A percentile compares a stretch with the other conserved stretches of the same genome.
Evolutionary conservation across 1,139 yeast genomes (phyloP).

Genomic region (Taphrina deformans): DNA sequence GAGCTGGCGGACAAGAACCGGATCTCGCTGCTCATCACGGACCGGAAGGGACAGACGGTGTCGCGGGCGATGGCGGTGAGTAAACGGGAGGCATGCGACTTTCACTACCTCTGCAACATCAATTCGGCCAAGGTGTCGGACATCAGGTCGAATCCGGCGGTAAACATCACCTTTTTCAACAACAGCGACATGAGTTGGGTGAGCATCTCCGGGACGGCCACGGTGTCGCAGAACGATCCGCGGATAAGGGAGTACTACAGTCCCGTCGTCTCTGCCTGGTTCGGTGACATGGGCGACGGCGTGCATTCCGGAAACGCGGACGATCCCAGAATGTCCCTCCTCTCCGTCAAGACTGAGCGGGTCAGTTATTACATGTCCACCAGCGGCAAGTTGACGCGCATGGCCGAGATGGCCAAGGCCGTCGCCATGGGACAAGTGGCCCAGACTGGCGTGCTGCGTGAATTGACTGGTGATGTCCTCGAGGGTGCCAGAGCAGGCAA

Average conservation of each 20-base stretch:
- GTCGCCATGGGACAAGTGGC: conserved; percentile 26
- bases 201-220: conserved; percentile 24
- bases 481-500: conserved; percentile 30
- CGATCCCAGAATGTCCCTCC: conserved; percentile 26
- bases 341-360: conserved; percentile 21
- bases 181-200: conserved; percentile 22
- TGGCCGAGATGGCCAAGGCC: conserved; percentile 30
- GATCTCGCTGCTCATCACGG: conserved; percentile 25
- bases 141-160: background rate
- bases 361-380: conserved; percentile 26
- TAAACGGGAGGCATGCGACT: conserved; percentile 25
- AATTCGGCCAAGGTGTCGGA: conserved; percentile 16
- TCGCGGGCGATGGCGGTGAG: conserved; percentile 31
- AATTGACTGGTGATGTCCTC: conserved; percentile 20
- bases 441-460: conserved; percentile 26
- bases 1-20: conserved; percentile 22
- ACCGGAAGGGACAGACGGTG: conserved; percentile 15
- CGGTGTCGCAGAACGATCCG: conserved; percentile 18
- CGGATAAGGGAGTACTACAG: conserved; percentile 24
- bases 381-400: conserved; percentile 21
- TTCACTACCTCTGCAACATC: conserved; percentile 28
- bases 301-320: conserved; percentile 27
- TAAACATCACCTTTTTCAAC: conserved; percentile 25
- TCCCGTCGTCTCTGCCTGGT: conserved; percentile 31
- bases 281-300: conserved; percentile 22